Evolutionary conservation across 2,329 filamentous ascomycete genomes (phyloP).

Genomic region (Microdochium bolleyi): DNA sequence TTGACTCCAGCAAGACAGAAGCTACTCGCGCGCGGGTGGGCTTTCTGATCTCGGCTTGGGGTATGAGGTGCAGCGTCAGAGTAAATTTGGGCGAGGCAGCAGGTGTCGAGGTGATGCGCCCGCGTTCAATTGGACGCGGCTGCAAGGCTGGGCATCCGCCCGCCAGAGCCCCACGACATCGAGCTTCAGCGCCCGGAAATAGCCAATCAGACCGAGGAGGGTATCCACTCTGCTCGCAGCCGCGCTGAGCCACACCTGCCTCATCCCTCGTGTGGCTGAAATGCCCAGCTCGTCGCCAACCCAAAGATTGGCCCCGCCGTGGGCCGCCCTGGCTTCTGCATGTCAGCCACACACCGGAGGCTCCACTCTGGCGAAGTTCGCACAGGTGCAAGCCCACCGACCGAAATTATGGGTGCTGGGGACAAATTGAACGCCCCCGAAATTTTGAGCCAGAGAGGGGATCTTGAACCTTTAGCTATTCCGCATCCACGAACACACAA

Average conservation of each 20-base stretch:
- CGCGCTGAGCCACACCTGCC: background rate
- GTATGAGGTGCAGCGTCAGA: slow-evolving; percentile 18
- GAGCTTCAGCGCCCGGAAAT: background rate
- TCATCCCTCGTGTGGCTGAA: background rate
- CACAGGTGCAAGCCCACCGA: background rate
- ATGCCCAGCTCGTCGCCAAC: background rate
- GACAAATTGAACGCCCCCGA: slow-evolving; percentile 1
- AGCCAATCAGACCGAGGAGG: background rate
- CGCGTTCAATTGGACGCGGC: slow-evolving; percentile 1
- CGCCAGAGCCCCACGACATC: slow-evolving; percentile 1
- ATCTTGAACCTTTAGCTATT: slow-evolving; percentile 2
- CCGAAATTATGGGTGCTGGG: background rate
- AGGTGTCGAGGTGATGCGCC: slow-evolving; percentile 1
- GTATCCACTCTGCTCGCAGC: background rate
- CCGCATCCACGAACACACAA: slow-evolving; percentile 6
- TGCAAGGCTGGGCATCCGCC: slow-evolving; percentile 15
- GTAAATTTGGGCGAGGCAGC: slow-evolving; percentile 34
- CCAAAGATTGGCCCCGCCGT: background rate
- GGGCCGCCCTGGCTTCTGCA: background rate
- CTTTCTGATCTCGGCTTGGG: slow-evolving; percentile 34
- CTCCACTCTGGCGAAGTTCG: background rate
- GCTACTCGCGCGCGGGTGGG: slow-evolving; percentile 22
- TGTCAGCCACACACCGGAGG: background rate
- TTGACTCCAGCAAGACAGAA: slow-evolving; percentile 29
- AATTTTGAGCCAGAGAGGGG: slow-evolving; percentile 8